Evolutionary conservation across 2,329 filamentous ascomycete genomes (phyloP).

Genomic region (Neofusicoccum cordaticola): DNA sequence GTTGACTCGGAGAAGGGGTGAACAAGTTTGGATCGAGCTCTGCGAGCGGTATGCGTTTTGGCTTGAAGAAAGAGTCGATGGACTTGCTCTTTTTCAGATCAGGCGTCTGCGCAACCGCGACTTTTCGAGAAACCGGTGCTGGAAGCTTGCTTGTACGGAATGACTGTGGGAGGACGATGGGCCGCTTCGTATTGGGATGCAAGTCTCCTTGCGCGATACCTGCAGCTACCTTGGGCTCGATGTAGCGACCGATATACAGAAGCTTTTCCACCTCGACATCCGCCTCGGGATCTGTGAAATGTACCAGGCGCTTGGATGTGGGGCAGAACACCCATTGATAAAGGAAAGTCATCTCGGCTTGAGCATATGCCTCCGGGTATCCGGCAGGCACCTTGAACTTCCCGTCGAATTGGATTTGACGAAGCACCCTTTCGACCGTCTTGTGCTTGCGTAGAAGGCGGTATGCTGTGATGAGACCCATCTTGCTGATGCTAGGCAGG

Average conservation of each 20-base stretch:
- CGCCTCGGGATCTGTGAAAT: conserved; percentile 65
- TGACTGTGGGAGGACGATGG: conserved; percentile 39
- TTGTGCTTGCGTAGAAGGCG: conserved; percentile 88
- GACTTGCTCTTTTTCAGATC: conserved; percentile 59
- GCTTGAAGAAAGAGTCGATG: conserved; percentile 65
- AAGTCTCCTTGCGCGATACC: conserved; percentile 78
- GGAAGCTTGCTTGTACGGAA: conserved; percentile 32
- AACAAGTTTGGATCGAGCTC: conserved; percentile 68
- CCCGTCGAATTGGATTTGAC: conserved; percentile 83
- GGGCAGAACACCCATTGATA: conserved; percentile 96
- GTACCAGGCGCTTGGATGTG: conserved; percentile 64
- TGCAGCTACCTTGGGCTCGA: conserved; percentile 66
- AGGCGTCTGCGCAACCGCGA: conserved; percentile 33
- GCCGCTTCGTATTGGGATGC: conserved; percentile 83
- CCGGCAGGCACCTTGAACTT: conserved; percentile 76
- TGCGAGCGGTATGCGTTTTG: conserved; percentile 60
- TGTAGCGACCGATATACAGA: conserved; percentile 74
- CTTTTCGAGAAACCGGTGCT: conserved; percentile 34
- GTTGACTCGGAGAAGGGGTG: conserved; percentile 64
- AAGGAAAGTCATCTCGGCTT: conserved; percentile 88
- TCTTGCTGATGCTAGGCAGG: conserved; percentile 75
- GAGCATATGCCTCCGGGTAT: conserved; percentile 76
- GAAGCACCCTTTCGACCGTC: conserved; percentile 76
- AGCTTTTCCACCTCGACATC: conserved; percentile 66
- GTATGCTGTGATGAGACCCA: conserved; percentile 93